phyloP scores from a whole-genome alignment of 2,329 filamentous ascomycete genomes.

The Monosporascus sp. region DNA sequence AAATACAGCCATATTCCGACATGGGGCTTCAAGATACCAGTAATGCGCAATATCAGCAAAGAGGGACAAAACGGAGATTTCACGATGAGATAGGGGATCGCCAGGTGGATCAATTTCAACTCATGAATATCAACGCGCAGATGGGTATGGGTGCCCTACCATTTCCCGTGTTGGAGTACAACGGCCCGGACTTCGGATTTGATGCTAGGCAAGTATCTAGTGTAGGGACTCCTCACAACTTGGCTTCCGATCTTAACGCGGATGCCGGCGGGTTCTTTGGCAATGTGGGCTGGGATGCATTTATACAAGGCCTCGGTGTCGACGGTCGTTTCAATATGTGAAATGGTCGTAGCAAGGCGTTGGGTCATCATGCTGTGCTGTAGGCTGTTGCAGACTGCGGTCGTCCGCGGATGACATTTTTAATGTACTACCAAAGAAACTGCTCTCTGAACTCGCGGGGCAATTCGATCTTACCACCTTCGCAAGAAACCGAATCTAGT shows the following conservation, averaged over 20 bases:
- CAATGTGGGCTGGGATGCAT: conserved; percentile 1
- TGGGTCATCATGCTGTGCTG: background rate
- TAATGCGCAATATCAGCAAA: background rate
- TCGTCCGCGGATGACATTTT: too few relatives aligned
- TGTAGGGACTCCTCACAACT: background rate
- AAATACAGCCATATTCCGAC: background rate
- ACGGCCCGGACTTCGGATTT: conserved; percentile 8
- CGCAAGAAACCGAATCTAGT: background rate
- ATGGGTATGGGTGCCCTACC: background rate
- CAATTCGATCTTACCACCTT: background rate
- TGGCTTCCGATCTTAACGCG: background rate
- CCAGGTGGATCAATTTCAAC: background rate
- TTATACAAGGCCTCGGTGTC: background rate
- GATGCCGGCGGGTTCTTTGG: conserved; percentile 2
- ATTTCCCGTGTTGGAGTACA: conserved; percentile 4
- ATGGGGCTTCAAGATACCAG: background rate
- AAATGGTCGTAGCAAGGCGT: too few relatives aligned
- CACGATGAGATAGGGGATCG: background rate
- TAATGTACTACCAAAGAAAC: conserved; percentile 3
- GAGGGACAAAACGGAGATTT: background rate
- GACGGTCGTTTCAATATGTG: background rate
- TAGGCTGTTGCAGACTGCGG: too few relatives aligned
- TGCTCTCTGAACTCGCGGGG: conserved; percentile 2
- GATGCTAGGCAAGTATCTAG: conserved; percentile 2
- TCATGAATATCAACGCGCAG: background rate